A percentile compares a stretch with the other conserved stretches of the same genome.
Conservation (phyloP, 805 yeast species). For the Hemisphaericaspora nanyangensis region DNA sequence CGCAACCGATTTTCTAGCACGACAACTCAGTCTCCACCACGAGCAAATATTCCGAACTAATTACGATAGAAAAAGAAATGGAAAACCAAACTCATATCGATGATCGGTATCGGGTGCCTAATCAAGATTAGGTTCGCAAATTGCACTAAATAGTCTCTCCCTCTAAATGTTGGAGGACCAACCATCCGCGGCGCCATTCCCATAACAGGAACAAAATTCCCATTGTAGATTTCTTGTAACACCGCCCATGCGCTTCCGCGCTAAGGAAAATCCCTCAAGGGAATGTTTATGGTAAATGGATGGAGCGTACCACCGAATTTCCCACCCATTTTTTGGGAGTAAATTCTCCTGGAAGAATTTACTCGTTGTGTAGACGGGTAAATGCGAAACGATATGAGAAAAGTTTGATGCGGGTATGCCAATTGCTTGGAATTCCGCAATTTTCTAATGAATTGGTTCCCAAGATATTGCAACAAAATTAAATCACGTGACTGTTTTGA, state of each 20-base stretch:
- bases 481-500: no score
- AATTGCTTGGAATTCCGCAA: neutral
- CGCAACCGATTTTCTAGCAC: no score
- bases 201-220: constrained; percentile 27
- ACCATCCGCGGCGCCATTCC: constrained; percentile 56
- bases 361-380: constrained; percentile 39
- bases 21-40: no score
- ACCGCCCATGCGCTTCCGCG: constrained; percentile 56
- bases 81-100: constrained; percentile 42
- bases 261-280: constrained; percentile 53
- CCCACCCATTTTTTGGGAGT: constrained; percentile 46
- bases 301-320: constrained; percentile 62
- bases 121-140: constrained; percentile 41
- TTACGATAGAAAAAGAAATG: constrained; percentile 16
- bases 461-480: no score
- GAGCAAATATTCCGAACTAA: no score
- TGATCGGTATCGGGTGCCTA: constrained; percentile 63
- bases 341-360: constrained; percentile 1
- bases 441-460: constrained; percentile 1
- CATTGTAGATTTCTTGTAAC: constrained; percentile 49
- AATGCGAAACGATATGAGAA: constrained; percentile 45
- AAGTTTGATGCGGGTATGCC: constrained; percentile 21
- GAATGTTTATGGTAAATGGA: constrained; percentile 28
- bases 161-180: constrained; percentile 34
- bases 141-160: constrained; percentile 55